Percentiles rank a stretch among this genome's conserved stretches.
Evolutionary conservation across 2,329 filamentous ascomycete genomes (phyloP).

Genomic region (Chaetothyriales sp.): DNA sequence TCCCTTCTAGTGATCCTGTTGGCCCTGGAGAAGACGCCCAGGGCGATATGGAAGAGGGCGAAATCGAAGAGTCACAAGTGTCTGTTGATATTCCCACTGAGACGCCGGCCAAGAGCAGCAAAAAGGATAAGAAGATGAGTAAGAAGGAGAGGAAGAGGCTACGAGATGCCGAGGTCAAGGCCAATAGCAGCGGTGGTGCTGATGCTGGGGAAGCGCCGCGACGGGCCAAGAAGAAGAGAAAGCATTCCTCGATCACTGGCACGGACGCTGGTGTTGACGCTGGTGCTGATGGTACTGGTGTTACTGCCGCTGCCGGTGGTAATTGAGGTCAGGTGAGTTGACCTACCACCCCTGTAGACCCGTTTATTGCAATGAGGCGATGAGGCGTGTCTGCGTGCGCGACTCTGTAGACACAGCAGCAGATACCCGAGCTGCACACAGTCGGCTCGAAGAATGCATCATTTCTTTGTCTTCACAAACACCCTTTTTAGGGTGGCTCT

Average conservation of each 20-base stretch:
- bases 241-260: neutral
- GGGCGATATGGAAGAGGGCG: conserved; percentile 1
- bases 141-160: neutral
- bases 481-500: no score
- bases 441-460: neutral
- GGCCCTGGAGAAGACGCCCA: conserved; percentile 1
- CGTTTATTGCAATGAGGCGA: neutral
- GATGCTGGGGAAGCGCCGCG: neutral
- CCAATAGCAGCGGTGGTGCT: neutral
- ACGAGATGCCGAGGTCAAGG: neutral
- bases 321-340: neutral
- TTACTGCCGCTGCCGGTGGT: neutral
- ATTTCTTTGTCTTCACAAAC: neutral
- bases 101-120: neutral
- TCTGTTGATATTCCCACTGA: neutral
- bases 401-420: neutral
- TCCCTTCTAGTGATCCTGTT: conserved; percentile 1
- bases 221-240: neutral
- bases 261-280: no score
- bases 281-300: no score
- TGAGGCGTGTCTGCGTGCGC: neutral
- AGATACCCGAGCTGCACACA: neutral
- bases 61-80: neutral
- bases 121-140: conserved; percentile 3
- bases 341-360: neutral